Base-by-base conservation (phyloP, 2,329 filamentous ascomycete species). In the Cordyceps tenuipes region DNA sequence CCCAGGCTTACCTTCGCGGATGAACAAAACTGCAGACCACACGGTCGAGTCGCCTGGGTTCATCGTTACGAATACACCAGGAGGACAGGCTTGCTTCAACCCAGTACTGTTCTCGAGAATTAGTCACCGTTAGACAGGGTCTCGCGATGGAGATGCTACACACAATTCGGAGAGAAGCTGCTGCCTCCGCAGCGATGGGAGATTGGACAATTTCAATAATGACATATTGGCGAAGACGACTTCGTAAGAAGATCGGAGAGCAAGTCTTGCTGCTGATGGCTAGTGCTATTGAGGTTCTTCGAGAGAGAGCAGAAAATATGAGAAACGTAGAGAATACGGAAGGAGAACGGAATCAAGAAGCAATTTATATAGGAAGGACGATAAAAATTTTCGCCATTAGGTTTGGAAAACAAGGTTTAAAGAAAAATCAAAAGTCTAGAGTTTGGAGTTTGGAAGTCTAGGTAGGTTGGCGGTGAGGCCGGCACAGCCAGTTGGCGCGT, bases 11-110 rank as follows among this genome's bases (percentile, higher is more conserved):
- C 93, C 93, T 79, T 90, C 87, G 60, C 91, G 88, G 63, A 96
- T 85, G 71, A 97, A 97, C 31, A 97, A 79, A 21, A 96, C 89
- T n/a, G 91, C 92, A 36, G 87, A 88, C 93, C 93, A 97, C 53
- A 91, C 76, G 17, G 85, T 85, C 19, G 90, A 85, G 69, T 96
- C 88, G 26, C 88, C 89, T 0, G 90, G 90, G 31, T 88, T 89
- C 62, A 96, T 82, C 71, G 83, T 90, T 73, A 97, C 83, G 74
- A 94, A 97, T 63, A 97, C 81, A 57, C 94, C 93, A 60, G 90
- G 85, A 2, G 92, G 92, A 71, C 89, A 91, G 62, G 87, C 86
- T 75, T 90, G 84, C 72, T 89, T 91, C 67, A 96, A 80, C 63
- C 89, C 89, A 63, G 89, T 83, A 74, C 91, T 96, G 51, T n/a